Evolutionary conservation across 805 yeast species (phyloP), one percentile per base, ranked within the genome.

Genomic region (Suhomyces sp.): DNA sequence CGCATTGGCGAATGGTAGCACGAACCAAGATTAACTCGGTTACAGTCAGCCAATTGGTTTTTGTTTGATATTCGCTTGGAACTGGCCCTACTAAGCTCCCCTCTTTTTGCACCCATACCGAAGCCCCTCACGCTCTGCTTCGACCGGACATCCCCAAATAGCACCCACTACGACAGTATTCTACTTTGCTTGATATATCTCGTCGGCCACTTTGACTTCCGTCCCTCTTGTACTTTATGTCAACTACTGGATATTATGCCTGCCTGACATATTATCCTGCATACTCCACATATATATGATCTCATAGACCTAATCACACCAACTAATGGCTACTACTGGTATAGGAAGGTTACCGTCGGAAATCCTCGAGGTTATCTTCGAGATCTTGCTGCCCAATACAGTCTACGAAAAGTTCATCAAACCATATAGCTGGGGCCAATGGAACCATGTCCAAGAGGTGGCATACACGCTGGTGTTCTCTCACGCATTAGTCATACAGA

Each of bases 361-460:
- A 44, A 29, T 58, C 23, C 19, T 54, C 15, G 38, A 26, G 9
- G 15, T 10, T 19, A 49, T 58, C 19, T 54, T 58, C 17, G n/a
- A 41, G 10, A 41, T 33, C 24, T 19, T 56, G 12, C 10, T 45
- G 12, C 53, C 56, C 5, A 47, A 52, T 35, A 27, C 24, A 9
- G 23, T 58, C 26, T 58, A 50, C 44, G 50, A 44, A 9, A 56
- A 56, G 53, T 48, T 58, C 38, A 45, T 58, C n/a, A 42, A 45
- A 17, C 47, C 44, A 10, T 52, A 47, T 29, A 33, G 24, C 7
- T 48, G 54, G 50, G 22, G 29, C 7, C 38, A 29, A n/a, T 51
- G 52, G 29, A 35, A 23, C 36, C 33, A 31, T 10, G 9, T 55
- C 35, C 57, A 52, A 33, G 46, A 48, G 22, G 38, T 49, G 27